Base-by-base conservation (phyloP, 768 basidiomycete genomes). In the Rhodotorula graminis region DNA sequence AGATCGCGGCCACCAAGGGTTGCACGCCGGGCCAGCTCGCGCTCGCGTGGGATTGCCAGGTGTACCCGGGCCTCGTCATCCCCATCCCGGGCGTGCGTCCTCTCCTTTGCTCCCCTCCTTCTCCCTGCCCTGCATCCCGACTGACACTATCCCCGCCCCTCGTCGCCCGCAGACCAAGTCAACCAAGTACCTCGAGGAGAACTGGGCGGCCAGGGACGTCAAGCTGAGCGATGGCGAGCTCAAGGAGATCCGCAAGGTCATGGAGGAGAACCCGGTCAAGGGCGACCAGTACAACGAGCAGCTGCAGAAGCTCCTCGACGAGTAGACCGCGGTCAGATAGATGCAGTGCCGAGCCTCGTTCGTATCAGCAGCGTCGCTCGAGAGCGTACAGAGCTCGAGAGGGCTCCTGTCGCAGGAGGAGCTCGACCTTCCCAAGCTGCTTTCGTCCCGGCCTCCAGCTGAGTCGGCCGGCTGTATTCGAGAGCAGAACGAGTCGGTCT, bases 141-240 rank as follows among this genome's bases (percentile, higher is more conserved):
- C 25, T 58, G 12, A 27, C 21, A 23, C 18, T 37, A 2, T 19
- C 14, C 29, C 7, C 9, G 2, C 18, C 61, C 16, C 4, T 29
- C 21, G n/a, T n/a, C 53, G 12, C n/a, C 0, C 40, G 47, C 62
- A 73, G 73, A 71, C 71, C 27, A 81, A 80, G n/a, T 80, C 78
- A 68, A 84, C 83, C 58, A 78, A 81, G 60, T 79, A 82, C 3
- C 82, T 85, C 46, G 84, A 85, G 25, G 85, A 87, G 77, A 86
- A 86, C 70, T 79, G 83, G 55, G 77, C 78, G 23, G 83, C 83
- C 2, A 81, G 81, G 33, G 79, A 84, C 46, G 76, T 87, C 33
- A 79, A 76, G 49, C 80, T 88, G 53, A 78, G 81, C 21, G 72
- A 80, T 8, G 78, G 80, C 15, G 87, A 86, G 59, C 49, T 82